phyloP scores from a whole-genome alignment of 192 early-diverging fungal species.

The Mortierella claussenii region DNA sequence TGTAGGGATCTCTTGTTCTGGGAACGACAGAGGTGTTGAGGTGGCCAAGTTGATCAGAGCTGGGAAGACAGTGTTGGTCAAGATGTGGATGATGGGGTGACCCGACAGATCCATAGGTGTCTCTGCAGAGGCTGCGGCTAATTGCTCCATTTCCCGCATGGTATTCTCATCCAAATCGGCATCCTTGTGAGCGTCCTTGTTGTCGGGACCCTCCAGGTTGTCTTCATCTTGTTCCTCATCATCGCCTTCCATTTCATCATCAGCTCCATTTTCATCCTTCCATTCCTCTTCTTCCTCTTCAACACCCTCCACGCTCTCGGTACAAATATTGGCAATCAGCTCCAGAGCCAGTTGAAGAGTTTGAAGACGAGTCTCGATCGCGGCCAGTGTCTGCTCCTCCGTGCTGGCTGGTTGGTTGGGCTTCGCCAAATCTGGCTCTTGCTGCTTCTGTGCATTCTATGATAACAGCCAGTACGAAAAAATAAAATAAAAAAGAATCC shows the following conservation, averaged over 20 bases:
- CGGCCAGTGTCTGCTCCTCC: slow-evolving; percentile 43
- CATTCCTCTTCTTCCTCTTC: slow-evolving; percentile 36
- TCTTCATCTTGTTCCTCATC: slow-evolving; percentile 50
- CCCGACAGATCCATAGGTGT: slow-evolving; percentile 53
- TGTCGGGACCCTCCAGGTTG: slow-evolving; percentile 59
- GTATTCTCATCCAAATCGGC: slow-evolving; percentile 56
- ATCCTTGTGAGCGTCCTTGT: slow-evolving; percentile 54
- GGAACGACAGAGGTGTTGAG: slow-evolving; percentile 61
- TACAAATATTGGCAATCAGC: slow-evolving; percentile 84
- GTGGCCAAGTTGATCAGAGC: slow-evolving; percentile 59
- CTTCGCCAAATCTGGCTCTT: slow-evolving; percentile 39
- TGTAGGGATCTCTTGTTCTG: slow-evolving; percentile 50
- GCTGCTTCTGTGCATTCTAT: slow-evolving; percentile 46
- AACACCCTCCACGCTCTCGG: slow-evolving; percentile 66
- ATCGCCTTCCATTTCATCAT: slow-evolving; percentile 55
- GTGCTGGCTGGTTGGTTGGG: slow-evolving; percentile 42
- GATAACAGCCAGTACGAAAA: neutral
- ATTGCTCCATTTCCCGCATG: slow-evolving; percentile 56
- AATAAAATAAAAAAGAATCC: neutral
- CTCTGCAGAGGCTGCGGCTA: slow-evolving; percentile 50
- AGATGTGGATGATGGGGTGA: slow-evolving; percentile 57
- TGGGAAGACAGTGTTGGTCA: slow-evolving; percentile 61
- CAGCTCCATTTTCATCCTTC: slow-evolving; percentile 48
- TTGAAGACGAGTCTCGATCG: slow-evolving; percentile 65
- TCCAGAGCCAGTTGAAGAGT: slow-evolving; percentile 82